Percentiles rank a stretch among this genome's conserved stretches.
Conservation (phyloP, 768 basidiomycete genomes). For the Artomyces pyxidatus region DNA sequence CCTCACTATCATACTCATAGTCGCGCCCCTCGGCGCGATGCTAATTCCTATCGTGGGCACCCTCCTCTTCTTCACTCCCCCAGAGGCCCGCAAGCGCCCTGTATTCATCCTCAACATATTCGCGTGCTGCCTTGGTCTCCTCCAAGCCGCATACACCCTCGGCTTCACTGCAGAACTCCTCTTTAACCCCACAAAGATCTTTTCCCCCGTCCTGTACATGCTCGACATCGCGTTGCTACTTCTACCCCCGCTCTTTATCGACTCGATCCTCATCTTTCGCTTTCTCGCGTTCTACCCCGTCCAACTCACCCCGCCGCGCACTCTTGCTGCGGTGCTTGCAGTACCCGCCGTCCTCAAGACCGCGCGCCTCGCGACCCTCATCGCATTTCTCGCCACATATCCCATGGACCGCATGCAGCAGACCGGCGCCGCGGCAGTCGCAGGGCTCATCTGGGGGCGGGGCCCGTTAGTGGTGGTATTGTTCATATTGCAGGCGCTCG, state of each 20-base stretch:
- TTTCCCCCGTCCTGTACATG: neutral
- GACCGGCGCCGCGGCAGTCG: slow-evolving; percentile 2
- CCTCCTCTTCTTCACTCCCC: slow-evolving; percentile 11
- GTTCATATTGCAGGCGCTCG: slow-evolving; percentile 10
- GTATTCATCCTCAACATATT: slow-evolving; percentile 15
- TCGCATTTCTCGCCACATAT: slow-evolving; percentile 10
- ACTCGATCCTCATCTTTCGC: slow-evolving; percentile 12
- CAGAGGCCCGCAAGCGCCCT: slow-evolving; percentile 9
- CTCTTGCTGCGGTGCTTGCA: slow-evolving; percentile 2
- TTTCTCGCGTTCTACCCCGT: slow-evolving; percentile 14
- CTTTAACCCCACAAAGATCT: neutral
- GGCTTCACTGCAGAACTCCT: slow-evolving; percentile 2
- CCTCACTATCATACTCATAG: slow-evolving; percentile 13
- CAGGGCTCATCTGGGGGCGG: slow-evolving; percentile 11
- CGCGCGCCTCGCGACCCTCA: slow-evolving; percentile 8
- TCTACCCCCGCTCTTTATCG: slow-evolving; percentile 10
- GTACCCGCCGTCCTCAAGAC: slow-evolving; percentile 6
- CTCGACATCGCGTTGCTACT: slow-evolving; percentile 5
- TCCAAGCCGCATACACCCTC: slow-evolving; percentile 6
- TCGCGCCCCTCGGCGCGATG: slow-evolving; percentile 9
- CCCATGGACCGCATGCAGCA: slow-evolving; percentile 3
- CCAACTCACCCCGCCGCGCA: slow-evolving; percentile 9
- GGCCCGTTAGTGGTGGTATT: slow-evolving; percentile 9
- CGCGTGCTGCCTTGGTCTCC: slow-evolving; percentile 13
- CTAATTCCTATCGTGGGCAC: slow-evolving; percentile 10